Evolutionary conservation across 2,329 filamentous ascomycete species (phyloP), one percentile per base, ranked within the genome.

Genomic region (Xylaria sp.): DNA sequence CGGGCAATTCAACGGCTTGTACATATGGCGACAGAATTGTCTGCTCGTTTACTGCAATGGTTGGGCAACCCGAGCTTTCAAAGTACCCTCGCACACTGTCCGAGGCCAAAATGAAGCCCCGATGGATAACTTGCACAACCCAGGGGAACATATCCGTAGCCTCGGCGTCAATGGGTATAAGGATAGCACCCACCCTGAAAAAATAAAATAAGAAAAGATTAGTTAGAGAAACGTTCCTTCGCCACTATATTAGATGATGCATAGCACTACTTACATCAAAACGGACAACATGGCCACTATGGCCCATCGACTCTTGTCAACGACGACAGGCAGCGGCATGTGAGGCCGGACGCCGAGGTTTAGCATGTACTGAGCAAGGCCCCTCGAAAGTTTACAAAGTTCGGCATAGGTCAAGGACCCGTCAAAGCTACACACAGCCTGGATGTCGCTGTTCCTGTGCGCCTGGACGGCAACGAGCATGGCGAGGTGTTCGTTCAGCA

Each of bases 201-300:
- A 19, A 34, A 27, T n/a, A 53, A 17, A 19, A 32, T 45, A 42
- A 21, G 45, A n/a, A n/a, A 32, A 54, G 42, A 27, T 58, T 17
- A 71, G 63, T 36, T 34, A n/a, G 57, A 11, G 12, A 36, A 3
- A n/a, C 9, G 8, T 12, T 53, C 24, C 4, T 55, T 39, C 8
- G 47, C 27, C 12, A 9, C 2, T 2, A 11, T 6, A 54, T 73
- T 69, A 87, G 85, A 3, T 82, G 85, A 3, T 82, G 84, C n/a
- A 47, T 17, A 27, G 24, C 63, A 80, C 80, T 9, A 89, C 89
- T 64, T 84, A 83, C 78, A 92, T 91, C 51, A 93, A 80, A 1
- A 90, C 84, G 0, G 91, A 90, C 21, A 94, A 82, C 68, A 94
- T 90, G 6, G 89, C 85, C 47, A 93, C 81, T 56, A 93, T 90